Percentiles rank a stretch among this genome's conserved stretches.
Conservation (phyloP, 1,284 basidiomycete species). For the Chiua sp. region DNA sequence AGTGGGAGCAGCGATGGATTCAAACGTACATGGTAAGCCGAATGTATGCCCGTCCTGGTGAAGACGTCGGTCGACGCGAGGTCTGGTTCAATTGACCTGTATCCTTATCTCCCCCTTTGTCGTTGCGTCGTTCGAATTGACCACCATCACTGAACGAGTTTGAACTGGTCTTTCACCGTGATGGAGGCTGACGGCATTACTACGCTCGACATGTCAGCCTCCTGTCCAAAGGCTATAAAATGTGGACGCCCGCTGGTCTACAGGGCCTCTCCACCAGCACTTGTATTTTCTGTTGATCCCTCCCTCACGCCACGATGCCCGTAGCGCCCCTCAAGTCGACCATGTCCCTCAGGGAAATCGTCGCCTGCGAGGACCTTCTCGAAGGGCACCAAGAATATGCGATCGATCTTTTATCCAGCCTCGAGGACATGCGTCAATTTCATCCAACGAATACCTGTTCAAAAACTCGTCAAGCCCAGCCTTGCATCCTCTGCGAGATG, state of each 20-base stretch:
- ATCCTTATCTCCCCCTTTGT: too few species aligned
- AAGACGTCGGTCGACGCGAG: too few species aligned
- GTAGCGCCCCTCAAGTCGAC: neutral
- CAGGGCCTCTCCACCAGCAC: neutral
- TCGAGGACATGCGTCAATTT: slow-evolving; percentile 9
- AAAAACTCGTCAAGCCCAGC: neutral
- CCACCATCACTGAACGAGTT: too few species aligned
- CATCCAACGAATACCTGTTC: slow-evolving; percentile 6
- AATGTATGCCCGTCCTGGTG: too few species aligned
- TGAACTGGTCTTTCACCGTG: too few species aligned
- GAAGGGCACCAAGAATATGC: slow-evolving; percentile 12
- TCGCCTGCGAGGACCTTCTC: slow-evolving; percentile 20
- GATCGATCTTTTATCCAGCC: slow-evolving; percentile 10
- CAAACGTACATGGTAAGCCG: too few species aligned
- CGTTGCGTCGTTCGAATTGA: too few species aligned
- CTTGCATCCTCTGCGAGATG: slow-evolving; percentile 19
- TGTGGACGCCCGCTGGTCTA: neutral
- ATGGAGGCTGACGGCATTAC: too few species aligned
- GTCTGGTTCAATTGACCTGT: too few species aligned
- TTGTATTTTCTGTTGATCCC: neutral
- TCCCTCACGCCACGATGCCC: slow-evolving; percentile 2
- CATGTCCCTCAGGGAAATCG: slow-evolving; percentile 22
- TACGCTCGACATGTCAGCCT: slow-evolving; percentile 12
- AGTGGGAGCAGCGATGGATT: too few species aligned
- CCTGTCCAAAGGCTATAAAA: slow-evolving; percentile 6